Evolutionary conservation across 2,329 filamentous ascomycete genomes (phyloP).

Genomic region (Blastomyces percursus): DNA sequence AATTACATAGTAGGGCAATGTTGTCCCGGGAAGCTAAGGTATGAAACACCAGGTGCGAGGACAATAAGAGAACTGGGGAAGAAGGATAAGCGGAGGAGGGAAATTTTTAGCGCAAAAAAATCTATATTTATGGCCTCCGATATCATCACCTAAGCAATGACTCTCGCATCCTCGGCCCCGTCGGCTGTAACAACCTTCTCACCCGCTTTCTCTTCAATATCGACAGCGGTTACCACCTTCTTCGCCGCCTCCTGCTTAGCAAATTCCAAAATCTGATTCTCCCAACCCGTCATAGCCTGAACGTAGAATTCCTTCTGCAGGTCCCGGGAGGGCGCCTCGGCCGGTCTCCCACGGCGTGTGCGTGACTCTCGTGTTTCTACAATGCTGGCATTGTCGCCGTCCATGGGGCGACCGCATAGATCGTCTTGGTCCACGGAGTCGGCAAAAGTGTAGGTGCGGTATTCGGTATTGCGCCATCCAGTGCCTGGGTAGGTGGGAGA

Average conservation of each 20-base stretch:
- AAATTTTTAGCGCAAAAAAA: too few species aligned
- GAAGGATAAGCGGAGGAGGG: too few species aligned
- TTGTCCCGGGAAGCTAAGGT: too few species aligned
- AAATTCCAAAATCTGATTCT: slow-evolving; percentile 21
- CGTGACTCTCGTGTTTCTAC: slow-evolving; percentile 35
- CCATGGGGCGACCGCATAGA: slow-evolving; percentile 25
- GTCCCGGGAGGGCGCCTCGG: slow-evolving; percentile 25
- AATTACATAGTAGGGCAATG: too few species aligned
- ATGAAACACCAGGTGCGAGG: too few species aligned
- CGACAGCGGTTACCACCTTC: slow-evolving; percentile 14
- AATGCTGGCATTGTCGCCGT: slow-evolving; percentile 32
- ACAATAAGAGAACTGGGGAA: too few species aligned
- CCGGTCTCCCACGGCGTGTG: slow-evolving; percentile 29
- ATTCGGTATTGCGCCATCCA: slow-evolving; percentile 64
- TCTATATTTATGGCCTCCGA: background rate
- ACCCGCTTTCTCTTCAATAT: slow-evolving; percentile 22
- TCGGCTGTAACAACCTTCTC: slow-evolving; percentile 28
- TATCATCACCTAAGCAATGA: slow-evolving; percentile 8
- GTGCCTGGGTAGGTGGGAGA: slow-evolving; percentile 43
- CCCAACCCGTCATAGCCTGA: slow-evolving; percentile 33
- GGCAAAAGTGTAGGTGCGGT: slow-evolving; percentile 55
- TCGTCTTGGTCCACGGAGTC: slow-evolving; percentile 42
- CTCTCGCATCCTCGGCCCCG: slow-evolving; percentile 23
- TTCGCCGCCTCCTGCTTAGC: slow-evolving; percentile 7
- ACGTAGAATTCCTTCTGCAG: slow-evolving; percentile 31